A percentile compares a stretch with the other conserved stretches of the same genome.
These are phyloP conservation scores for Microdochium trichocladiopsis DNA, from an alignment of 2,329 filamentous ascomycete genomes.

Conservation along the genomic window DNA sequence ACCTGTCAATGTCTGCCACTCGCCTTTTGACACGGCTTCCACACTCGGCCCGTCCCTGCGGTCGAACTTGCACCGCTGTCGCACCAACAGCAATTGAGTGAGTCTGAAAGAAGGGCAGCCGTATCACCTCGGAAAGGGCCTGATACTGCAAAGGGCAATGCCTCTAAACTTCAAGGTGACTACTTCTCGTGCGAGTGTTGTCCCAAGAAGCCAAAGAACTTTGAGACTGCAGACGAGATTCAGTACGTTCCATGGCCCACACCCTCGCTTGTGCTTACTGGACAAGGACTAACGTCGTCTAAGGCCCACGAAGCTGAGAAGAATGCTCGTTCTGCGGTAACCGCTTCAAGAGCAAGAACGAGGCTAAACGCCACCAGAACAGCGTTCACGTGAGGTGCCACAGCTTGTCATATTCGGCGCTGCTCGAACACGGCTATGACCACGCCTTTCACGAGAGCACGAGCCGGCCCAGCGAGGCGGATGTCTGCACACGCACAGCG, in stretches of 20 bases:
- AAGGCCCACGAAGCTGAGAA: slow-evolving; percentile 91
- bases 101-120: slow-evolving; percentile 17
- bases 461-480: slow-evolving; percentile 56
- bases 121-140: slow-evolving; percentile 44
- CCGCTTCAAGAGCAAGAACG: slow-evolving; percentile 98
- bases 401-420: slow-evolving; percentile 93
- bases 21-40: slow-evolving; percentile 40
- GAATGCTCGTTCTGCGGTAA: slow-evolving; percentile 89
- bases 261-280: neutral
- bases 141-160: slow-evolving; percentile 39
- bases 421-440: slow-evolving; percentile 57
- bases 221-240: slow-evolving; percentile 76
- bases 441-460: slow-evolving; percentile 83
- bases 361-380: slow-evolving; percentile 93
- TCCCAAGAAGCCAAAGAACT: slow-evolving; percentile 95
- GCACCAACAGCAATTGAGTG: slow-evolving; percentile 30
- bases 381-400: slow-evolving; percentile 86
- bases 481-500: slow-evolving; percentile 65
- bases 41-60: slow-evolving; percentile 41
- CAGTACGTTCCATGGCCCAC: slow-evolving; percentile 50
- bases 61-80: slow-evolving; percentile 36
- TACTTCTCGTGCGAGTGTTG: slow-evolving; percentile 82
- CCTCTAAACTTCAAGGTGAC: slow-evolving; percentile 39
- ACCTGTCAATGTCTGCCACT: slow-evolving; percentile 31
- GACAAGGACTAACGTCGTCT: slow-evolving; percentile 2